Conservation (phyloP, 257 asterid genomes). For the Nicotiana tabacum region DNA sequence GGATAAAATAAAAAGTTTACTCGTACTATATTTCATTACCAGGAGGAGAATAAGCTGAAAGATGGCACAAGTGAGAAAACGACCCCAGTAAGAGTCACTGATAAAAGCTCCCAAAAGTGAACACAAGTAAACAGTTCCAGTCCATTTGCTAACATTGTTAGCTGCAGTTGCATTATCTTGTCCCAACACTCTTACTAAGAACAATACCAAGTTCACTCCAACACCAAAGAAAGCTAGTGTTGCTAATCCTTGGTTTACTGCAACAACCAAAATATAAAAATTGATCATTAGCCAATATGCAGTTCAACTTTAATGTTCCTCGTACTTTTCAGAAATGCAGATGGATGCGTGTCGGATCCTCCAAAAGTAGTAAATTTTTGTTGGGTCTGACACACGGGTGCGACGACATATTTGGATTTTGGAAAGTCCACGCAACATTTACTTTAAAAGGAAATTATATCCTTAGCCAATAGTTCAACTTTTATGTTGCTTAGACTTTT, state of each 20-base stretch:
- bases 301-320: too few relatives aligned
- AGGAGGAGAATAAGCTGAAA: slow-evolving; percentile 54
- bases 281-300: too few relatives aligned
- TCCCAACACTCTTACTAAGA: slow-evolving; percentile 64
- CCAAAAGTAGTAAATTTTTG: too few relatives aligned
- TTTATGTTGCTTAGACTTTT: too few relatives aligned
- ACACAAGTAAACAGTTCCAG: slow-evolving; percentile 77
- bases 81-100: slow-evolving; percentile 86
- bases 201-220: slow-evolving; percentile 74
- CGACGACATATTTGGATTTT: too few relatives aligned
- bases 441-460: too few relatives aligned
- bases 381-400: too few relatives aligned
- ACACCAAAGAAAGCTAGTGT: slow-evolving; percentile 81
- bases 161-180: slow-evolving; percentile 76
- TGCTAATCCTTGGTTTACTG: slow-evolving; percentile 81
- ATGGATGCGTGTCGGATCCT: too few relatives aligned
- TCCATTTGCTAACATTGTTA: slow-evolving; percentile 77
- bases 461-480: too few relatives aligned
- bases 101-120: slow-evolving; percentile 77
- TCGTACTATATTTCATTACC: slow-evolving; percentile 28
- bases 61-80: slow-evolving; percentile 63
- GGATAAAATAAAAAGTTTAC: background rate
- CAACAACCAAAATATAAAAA: background rate
- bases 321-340: too few relatives aligned
- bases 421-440: too few relatives aligned